phyloP scores from a whole-genome alignment of 2,329 filamentous ascomycete genomes.

The Diplodia sapinea region DNA sequence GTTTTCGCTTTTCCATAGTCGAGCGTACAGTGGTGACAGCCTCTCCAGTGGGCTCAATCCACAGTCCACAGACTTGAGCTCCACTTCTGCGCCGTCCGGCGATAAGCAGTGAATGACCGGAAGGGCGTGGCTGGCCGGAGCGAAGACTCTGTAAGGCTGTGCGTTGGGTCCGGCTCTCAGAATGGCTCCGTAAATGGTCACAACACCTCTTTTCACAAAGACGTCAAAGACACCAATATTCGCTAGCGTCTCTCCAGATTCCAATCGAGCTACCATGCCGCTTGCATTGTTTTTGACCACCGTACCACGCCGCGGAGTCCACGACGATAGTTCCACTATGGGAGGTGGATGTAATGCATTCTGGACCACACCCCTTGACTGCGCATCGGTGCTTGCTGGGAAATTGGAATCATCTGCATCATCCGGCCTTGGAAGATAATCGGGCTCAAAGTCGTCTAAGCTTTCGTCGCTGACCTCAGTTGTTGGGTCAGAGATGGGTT shows the following conservation, averaged over 20 bases:
- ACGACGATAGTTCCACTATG: constrained; percentile 22
- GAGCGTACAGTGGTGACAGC: constrained; percentile 70
- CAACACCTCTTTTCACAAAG: constrained; percentile 64
- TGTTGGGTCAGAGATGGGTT: not conserved
- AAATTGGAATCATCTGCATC: constrained; percentile 14
- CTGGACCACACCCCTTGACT: no score
- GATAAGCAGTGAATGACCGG: constrained; percentile 60
- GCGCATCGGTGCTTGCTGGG: not conserved
- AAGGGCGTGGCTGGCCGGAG: constrained; percentile 72
- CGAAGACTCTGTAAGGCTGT: constrained; percentile 63
- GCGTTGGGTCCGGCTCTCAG: constrained; percentile 55
- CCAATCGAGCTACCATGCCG: constrained; percentile 38
- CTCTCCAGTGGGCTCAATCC: constrained; percentile 61
- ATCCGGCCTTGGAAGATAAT: constrained; percentile 19
- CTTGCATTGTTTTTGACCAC: constrained; percentile 36
- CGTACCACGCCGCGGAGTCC: constrained; percentile 11
- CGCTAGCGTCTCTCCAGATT: constrained; percentile 45
- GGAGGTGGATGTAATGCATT: constrained; percentile 9
- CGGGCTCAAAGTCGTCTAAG: constrained; percentile 22
- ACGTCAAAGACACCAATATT: constrained; percentile 71
- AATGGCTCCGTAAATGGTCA: constrained; percentile 69
- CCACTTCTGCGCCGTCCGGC: constrained; percentile 58
- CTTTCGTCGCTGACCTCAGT: constrained; percentile 23
- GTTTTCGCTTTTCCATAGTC: constrained; percentile 65
- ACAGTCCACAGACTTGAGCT: constrained; percentile 55